Evolutionary conservation across 139 green algal species (phyloP).

Genomic region (Axilococcus clingmanii): DNA sequence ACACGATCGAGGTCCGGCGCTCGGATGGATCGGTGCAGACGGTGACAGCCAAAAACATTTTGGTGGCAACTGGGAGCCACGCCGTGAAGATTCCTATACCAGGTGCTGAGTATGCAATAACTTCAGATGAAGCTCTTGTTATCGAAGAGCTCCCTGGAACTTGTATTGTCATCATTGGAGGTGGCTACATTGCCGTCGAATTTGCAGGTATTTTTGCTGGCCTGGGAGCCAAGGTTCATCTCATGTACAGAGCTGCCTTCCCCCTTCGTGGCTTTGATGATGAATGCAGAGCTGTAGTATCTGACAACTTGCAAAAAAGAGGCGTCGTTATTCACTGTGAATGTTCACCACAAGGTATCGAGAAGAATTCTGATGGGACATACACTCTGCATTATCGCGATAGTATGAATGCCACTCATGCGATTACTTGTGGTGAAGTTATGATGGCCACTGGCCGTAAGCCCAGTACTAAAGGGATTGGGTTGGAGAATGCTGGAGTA

Average conservation of each 20-base stretch:
- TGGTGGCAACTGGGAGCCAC: slow-evolving; percentile 80
- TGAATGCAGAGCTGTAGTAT: slow-evolving; percentile 48
- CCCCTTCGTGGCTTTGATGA: slow-evolving; percentile 45
- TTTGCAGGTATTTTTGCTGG: slow-evolving; percentile 90
- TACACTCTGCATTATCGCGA: slow-evolving; percentile 6
- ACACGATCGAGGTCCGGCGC: slow-evolving; percentile 66
- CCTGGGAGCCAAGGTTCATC: slow-evolving; percentile 78
- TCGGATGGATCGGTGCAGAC: slow-evolving; percentile 9
- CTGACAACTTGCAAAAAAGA: slow-evolving; percentile 41
- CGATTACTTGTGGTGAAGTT: neutral
- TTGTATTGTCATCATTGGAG: slow-evolving; percentile 70
- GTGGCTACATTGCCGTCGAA: slow-evolving; percentile 96
- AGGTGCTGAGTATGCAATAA: slow-evolving; percentile 81
- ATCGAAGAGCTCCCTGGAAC: slow-evolving; percentile 48
- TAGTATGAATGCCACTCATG: neutral
- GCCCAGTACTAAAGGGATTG: slow-evolving; percentile 62
- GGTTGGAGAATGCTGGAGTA: slow-evolving; percentile 64
- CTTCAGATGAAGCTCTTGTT: slow-evolving; percentile 81
- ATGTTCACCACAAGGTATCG: slow-evolving; percentile 9
- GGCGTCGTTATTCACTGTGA: slow-evolving; percentile 35
- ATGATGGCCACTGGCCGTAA: slow-evolving; percentile 73
- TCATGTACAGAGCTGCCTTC: slow-evolving; percentile 24
- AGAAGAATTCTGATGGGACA: slow-evolving; percentile 6
- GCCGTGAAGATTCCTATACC: slow-evolving; percentile 69
- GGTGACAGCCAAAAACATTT: slow-evolving; percentile 65